These are phyloP conservation scores for Corynascus novoguineensis DNA, from an alignment of 495 filamentous ascomycete genomes.

Conservation along the genomic window DNA sequence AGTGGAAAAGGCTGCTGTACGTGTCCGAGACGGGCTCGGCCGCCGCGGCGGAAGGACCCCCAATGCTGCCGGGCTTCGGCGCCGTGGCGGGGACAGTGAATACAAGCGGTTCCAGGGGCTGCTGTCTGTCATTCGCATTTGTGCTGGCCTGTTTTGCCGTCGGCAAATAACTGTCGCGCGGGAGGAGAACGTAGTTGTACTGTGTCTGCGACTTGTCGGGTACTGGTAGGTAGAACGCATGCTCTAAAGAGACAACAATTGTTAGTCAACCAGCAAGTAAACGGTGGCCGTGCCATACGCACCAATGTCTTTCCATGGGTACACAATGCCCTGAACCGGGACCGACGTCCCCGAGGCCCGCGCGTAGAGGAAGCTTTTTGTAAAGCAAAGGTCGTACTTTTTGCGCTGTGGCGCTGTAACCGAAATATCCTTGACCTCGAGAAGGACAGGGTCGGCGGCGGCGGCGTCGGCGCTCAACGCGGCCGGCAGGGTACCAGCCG, in stretches of 20 bases:
- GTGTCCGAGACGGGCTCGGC: slow-evolving; percentile 52
- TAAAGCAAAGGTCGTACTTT: slow-evolving; percentile 79
- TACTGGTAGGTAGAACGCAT: slow-evolving; percentile 75
- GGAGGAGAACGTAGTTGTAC: slow-evolving; percentile 84
- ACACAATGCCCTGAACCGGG: slow-evolving; percentile 63
- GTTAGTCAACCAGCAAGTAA: background rate
- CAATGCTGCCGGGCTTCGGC: slow-evolving; percentile 57
- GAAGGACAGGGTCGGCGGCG: slow-evolving; percentile 44
- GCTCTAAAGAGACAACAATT: slow-evolving; percentile 45
- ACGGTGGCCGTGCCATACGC: too few relatives aligned
- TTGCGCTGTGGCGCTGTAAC: slow-evolving; percentile 81
- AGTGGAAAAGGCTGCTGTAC: slow-evolving; percentile 58
- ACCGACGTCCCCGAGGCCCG: slow-evolving; percentile 57
- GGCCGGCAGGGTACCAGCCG: slow-evolving; percentile 7
- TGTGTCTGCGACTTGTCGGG: slow-evolving; percentile 87
- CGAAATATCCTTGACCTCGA: slow-evolving; percentile 66
- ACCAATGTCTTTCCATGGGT: slow-evolving; percentile 69
- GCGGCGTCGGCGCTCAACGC: slow-evolving; percentile 27
- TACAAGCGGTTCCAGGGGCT: slow-evolving; percentile 63
- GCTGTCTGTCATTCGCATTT: slow-evolving; percentile 26
- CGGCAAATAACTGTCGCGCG: slow-evolving; percentile 55
- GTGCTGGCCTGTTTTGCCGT: slow-evolving; percentile 21
- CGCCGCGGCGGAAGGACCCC: slow-evolving; percentile 37
- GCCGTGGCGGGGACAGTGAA: slow-evolving; percentile 74
- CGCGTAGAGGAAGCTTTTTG: slow-evolving; percentile 60